phyloP scores from a whole-genome alignment of 495 filamentous ascomycete genomes.

The Penicillium lagena region DNA sequence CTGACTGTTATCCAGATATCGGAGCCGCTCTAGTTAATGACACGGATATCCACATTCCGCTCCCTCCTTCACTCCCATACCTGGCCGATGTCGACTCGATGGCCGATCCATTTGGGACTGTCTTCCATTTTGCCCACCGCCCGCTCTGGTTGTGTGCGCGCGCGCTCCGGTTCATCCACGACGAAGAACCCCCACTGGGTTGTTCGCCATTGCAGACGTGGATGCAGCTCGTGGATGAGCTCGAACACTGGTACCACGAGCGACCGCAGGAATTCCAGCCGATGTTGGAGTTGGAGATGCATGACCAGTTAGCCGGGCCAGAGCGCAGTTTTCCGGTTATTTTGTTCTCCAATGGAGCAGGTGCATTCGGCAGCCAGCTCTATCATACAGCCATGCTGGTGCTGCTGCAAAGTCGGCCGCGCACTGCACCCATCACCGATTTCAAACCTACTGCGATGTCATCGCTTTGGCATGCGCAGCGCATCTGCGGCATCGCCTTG shows the following conservation, averaged over 20 bases:
- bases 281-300: slow-evolving; percentile 21
- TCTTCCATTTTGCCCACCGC: slow-evolving; percentile 17
- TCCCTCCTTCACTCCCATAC: slow-evolving; percentile 16
- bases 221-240: slow-evolving; percentile 21
- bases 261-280: slow-evolving; percentile 27
- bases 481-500: slow-evolving; percentile 31
- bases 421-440: slow-evolving; percentile 16
- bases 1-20: slow-evolving; percentile 15
- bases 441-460: slow-evolving; percentile 18
- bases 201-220: slow-evolving; percentile 10
- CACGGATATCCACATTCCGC: slow-evolving; percentile 11
- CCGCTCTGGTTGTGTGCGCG: slow-evolving; percentile 27
- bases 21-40: slow-evolving; percentile 21
- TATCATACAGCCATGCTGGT: slow-evolving; percentile 39
- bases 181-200: slow-evolving; percentile 13
- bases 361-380: slow-evolving; percentile 31
- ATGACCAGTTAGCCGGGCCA: slow-evolving; percentile 8
- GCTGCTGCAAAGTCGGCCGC: slow-evolving; percentile 30
- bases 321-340: slow-evolving; percentile 27
- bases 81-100: slow-evolving; percentile 4
- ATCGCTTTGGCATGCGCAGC: slow-evolving; percentile 30
- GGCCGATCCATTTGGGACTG: slow-evolving; percentile 14
- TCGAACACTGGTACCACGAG: slow-evolving; percentile 28
- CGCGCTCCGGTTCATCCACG: slow-evolving; percentile 13
- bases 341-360: slow-evolving; percentile 33